Evolutionary conservation across 2,329 filamentous ascomycete species (phyloP).

Genomic region (Fusarium sp.): DNA sequence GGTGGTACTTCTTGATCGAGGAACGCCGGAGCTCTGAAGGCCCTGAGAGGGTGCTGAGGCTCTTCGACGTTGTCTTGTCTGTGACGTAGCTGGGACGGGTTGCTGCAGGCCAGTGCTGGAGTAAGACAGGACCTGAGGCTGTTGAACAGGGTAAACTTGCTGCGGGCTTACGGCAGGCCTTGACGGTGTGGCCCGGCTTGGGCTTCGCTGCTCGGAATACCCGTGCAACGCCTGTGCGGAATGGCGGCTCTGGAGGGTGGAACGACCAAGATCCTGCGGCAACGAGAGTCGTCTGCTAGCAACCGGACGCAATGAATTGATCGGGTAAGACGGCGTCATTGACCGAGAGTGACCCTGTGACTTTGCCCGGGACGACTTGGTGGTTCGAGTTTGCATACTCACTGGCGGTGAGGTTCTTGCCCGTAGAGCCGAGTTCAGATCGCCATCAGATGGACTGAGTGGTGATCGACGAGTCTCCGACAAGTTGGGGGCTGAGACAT

Average conservation of each 20-base stretch:
- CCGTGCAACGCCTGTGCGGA: slow-evolving; percentile 22
- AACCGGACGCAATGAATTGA: slow-evolving; percentile 13
- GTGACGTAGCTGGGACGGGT: slow-evolving; percentile 9
- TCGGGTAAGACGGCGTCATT: slow-evolving; percentile 34
- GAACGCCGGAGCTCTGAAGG: slow-evolving; percentile 12
- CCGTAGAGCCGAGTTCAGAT: slow-evolving; percentile 44
- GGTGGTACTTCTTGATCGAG: slow-evolving; percentile 33
- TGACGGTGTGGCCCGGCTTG: slow-evolving; percentile 26
- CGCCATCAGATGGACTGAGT: slow-evolving; percentile 21
- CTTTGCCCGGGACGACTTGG: slow-evolving; percentile 42
- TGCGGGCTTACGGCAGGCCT: slow-evolving; percentile 20
- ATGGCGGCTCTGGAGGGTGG: slow-evolving; percentile 34
- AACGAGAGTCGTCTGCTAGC: slow-evolving; percentile 36
- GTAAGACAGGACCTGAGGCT: slow-evolving; percentile 32
- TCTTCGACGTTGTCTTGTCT: slow-evolving; percentile 39
- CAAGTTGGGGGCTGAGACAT: slow-evolving; percentile 48
- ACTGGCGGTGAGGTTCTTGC: slow-evolving; percentile 59
- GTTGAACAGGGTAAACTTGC: slow-evolving; percentile 23
- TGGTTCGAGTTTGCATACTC: slow-evolving; percentile 60
- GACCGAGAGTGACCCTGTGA: slow-evolving; percentile 25
- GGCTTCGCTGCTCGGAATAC: slow-evolving; percentile 31
- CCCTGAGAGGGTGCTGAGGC: slow-evolving; percentile 39
- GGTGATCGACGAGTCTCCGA: slow-evolving; percentile 33
- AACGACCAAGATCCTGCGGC: slow-evolving; percentile 38
- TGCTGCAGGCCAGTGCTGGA: slow-evolving; percentile 39